A percentile compares a stretch with the other conserved stretches of the same genome.
Evolutionary conservation across 1,139 yeast genomes (phyloP).

Genomic region (Taphrina pruni): DNA sequence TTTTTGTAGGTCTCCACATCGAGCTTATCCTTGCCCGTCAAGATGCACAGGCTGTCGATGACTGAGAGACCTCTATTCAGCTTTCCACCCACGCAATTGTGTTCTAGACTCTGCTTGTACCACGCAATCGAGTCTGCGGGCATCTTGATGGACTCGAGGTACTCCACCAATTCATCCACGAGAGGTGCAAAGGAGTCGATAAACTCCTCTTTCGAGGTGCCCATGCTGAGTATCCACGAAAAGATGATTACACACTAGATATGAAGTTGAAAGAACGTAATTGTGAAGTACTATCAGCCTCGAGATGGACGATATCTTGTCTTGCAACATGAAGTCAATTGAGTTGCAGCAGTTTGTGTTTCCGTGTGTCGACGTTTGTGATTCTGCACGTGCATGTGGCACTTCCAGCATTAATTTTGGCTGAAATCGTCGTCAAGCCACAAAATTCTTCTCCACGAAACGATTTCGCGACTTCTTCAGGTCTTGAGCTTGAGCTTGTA

Average conservation of each 20-base stretch:
- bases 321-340: no score
- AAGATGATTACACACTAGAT: no score
- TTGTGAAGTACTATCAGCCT: no score
- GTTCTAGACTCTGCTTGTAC: constrained; percentile 72
- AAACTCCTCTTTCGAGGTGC: constrained; percentile 58
- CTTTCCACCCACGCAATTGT: constrained; percentile 97
- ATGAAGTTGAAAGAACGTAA: no score
- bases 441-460: not conserved
- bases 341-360: no score
- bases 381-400: not conserved
- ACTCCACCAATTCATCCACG: constrained; percentile 73
- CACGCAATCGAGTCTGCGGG: constrained; percentile 85
- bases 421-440: not conserved
- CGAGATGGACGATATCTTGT: no score
- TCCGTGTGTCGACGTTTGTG: not conserved
- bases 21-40: constrained; percentile 73
- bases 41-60: constrained; percentile 84
- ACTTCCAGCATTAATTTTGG: not conserved
- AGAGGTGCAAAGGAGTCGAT: constrained; percentile 75
- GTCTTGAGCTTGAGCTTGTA: no score
- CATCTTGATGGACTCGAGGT: constrained; percentile 74
- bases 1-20: constrained; percentile 72
- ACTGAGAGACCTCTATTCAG: constrained; percentile 95
- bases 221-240: not conserved
- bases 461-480: not conserved